A percentile compares a stretch with the other conserved stretches of the same genome.
phyloP scores from a whole-genome alignment of 2,329 filamentous ascomycete genomes.

The Trichoderma cornu-damae region DNA sequence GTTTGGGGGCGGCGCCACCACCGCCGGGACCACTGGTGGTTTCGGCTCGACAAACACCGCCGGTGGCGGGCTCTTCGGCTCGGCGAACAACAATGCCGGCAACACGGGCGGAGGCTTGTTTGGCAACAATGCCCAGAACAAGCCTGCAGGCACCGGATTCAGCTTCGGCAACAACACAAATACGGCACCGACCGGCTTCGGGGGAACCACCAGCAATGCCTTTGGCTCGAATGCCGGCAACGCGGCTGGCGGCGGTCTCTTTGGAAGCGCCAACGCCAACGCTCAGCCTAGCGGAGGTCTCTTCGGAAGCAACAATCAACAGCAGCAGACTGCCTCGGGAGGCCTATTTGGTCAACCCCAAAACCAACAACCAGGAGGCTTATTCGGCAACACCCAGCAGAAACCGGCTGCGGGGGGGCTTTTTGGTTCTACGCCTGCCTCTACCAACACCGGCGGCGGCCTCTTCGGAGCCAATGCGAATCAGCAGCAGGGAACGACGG shows the following conservation, averaged over 20 bases:
- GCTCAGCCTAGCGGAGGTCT: constrained; percentile 31
- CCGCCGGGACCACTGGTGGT: constrained; percentile 29
- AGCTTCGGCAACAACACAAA: constrained; percentile 41
- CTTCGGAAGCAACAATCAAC: constrained; percentile 39
- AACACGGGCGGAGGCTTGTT: constrained; percentile 37
- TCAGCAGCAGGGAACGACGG: constrained; percentile 38
- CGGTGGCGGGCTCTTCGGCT: constrained; percentile 30
- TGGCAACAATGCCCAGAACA: constrained; percentile 36
- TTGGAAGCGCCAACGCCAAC: constrained; percentile 33
- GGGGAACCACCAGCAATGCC: constrained; percentile 30
- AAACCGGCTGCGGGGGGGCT: constrained; percentile 34
- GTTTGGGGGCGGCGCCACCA: constrained; percentile 34
- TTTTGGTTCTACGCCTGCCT: constrained; percentile 31
- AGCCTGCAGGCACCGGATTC: constrained; percentile 35
- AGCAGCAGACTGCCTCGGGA: constrained; percentile 28
- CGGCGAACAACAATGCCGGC: constrained; percentile 27
- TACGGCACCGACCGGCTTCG: constrained; percentile 24
- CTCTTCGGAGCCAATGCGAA: constrained; percentile 42
- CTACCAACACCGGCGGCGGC: constrained; percentile 35
- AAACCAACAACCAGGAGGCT: constrained; percentile 33
- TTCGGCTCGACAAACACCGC: constrained; percentile 35
- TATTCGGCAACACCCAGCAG: constrained; percentile 44
- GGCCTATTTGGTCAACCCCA: constrained; percentile 35
- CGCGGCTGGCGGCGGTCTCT: constrained; percentile 33
- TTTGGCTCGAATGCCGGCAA: constrained; percentile 33